These are phyloP conservation scores for Ophiocordyceps sinensis DNA, from an alignment of 2,329 filamentous ascomycete species.

Conservation along the genomic window DNA sequence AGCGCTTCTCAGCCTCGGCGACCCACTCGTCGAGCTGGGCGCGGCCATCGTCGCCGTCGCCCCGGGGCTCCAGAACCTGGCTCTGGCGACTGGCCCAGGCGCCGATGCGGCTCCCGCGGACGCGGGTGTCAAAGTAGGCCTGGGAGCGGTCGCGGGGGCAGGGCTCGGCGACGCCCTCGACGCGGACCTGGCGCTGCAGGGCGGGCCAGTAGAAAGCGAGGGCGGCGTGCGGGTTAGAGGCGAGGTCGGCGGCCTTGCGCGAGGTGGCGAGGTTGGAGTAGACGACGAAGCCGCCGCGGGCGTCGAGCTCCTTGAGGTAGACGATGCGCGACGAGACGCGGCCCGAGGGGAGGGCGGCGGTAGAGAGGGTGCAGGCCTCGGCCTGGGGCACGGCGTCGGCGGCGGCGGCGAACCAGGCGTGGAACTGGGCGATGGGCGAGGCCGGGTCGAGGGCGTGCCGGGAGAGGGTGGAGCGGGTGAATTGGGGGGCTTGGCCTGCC, in stretches of 20 bases:
- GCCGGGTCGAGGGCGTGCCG: slow-evolving; percentile 44
- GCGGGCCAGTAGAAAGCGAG: slow-evolving; percentile 86
- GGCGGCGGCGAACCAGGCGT: slow-evolving; percentile 74
- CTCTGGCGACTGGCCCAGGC: slow-evolving; percentile 93
- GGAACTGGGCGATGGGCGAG: slow-evolving; percentile 66
- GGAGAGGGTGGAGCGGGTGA: slow-evolving; percentile 48
- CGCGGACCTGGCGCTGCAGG: slow-evolving; percentile 76
- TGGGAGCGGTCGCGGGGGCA: slow-evolving; percentile 58
- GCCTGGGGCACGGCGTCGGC: slow-evolving; percentile 55
- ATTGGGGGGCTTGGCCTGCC: slow-evolving; percentile 62
- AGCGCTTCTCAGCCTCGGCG: slow-evolving; percentile 58
- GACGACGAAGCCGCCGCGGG: slow-evolving; percentile 62
- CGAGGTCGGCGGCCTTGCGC: slow-evolving; percentile 52
- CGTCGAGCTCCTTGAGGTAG: slow-evolving; percentile 90
- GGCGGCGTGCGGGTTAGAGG: slow-evolving; percentile 60
- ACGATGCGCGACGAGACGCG: slow-evolving; percentile 75
- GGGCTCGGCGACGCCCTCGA: slow-evolving; percentile 64
- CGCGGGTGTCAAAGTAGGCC: slow-evolving; percentile 50
- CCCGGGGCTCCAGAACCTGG: slow-evolving; percentile 44
- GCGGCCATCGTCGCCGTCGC: slow-evolving; percentile 42
- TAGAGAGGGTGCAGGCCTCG: slow-evolving; percentile 79
- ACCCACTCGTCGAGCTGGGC: slow-evolving; percentile 65
- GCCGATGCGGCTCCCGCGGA: slow-evolving; percentile 69
- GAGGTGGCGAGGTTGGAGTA: slow-evolving; percentile 88
- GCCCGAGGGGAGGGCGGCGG: slow-evolving; percentile 68